Evolutionary conservation across 2,329 filamentous ascomycete species (phyloP), one percentile per base, ranked within the genome.

Genomic region (Alternaria dauci): DNA sequence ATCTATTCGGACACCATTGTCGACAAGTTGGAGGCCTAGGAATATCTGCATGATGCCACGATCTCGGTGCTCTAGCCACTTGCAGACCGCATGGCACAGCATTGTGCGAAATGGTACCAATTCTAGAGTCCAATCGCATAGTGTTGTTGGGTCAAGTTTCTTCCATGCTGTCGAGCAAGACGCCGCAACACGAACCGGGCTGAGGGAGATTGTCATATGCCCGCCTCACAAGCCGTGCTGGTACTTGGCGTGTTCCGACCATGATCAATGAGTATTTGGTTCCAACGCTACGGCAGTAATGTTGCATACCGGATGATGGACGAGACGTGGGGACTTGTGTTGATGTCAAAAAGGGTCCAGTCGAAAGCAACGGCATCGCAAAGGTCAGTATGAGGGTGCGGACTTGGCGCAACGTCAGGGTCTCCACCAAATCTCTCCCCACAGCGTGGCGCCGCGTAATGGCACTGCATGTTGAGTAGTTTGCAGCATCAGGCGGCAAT

Each of bases 371-470:
- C 7, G 25, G 12, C 18, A 39, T 26, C 7, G 8, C 16, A 2
- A 14, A 34, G 32, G 32, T 34, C 41, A 25, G 36, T 30, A 26
- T 42, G 16, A 26, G 32, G 18, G 16, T 14, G 52, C 30, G 25
- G 39, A 47, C 61, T 63, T 63, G 61, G 61, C 61, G 47, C 61
- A 57, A 56, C 48, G 52, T 57, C 57, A 54, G 50, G 38, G 41
- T 53, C 48, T 52, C 46, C 61, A 54, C 58, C 53, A 36, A 32
- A 18, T 44, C 50, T 44, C 47, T 39, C 44, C 50, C 23, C 42
- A 39, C 39, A 61, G 20, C 43, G 53, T 48, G 50, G 61, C 58
- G 61, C 61, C 58, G 61, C 53, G 43, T 56, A 60, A 54, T 56
- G 58, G 44, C 53, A 34, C 32, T 52, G 47, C 52, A 47, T 36